Conservation (phyloP, 73 alveolate species). For the Symbiodinium pilosum region DNA sequence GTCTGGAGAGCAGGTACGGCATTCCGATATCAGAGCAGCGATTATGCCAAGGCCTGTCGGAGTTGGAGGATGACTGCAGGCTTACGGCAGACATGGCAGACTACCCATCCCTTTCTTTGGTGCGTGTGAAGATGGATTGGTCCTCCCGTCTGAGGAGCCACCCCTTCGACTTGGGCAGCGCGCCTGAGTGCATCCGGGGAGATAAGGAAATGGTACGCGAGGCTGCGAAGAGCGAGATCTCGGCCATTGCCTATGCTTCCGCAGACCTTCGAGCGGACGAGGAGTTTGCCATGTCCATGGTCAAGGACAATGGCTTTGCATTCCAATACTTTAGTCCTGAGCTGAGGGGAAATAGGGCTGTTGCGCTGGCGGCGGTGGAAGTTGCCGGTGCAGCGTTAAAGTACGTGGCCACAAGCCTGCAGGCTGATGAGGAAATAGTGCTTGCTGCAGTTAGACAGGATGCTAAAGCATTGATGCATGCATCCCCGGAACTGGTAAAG, state of each 20-base stretch:
- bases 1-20: slow-evolving; percentile 27
- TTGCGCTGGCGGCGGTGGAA: slow-evolving; percentile 49
- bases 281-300: slow-evolving; percentile 25
- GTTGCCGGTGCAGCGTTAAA: slow-evolving; percentile 24
- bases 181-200: slow-evolving; percentile 16
- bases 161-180: slow-evolving; percentile 41
- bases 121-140: slow-evolving; percentile 38
- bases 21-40: slow-evolving; percentile 55
- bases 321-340: slow-evolving; percentile 1
- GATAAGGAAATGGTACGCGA: not conserved
- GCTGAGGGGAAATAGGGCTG: slow-evolving; percentile 24
- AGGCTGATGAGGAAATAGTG: slow-evolving; percentile 40
- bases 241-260: slow-evolving; percentile 57
- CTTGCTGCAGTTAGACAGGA: slow-evolving; percentile 51
- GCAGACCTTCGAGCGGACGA: slow-evolving; percentile 24
- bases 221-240: slow-evolving; percentile 29
- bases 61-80: slow-evolving; percentile 1
- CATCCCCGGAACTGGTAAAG: slow-evolving; percentile 27
- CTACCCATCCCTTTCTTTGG: slow-evolving; percentile 22
- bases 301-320: not conserved
- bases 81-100: not conserved
- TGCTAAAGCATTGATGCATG: slow-evolving; percentile 59
- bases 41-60: slow-evolving; percentile 3
- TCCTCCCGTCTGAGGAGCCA: not conserved
- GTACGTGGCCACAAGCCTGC: not conserved